Evolutionary conservation across 225 moss, liverwort and hornwort species (phyloP).

Genomic region (Rhytidiadelphus loreus): DNA sequence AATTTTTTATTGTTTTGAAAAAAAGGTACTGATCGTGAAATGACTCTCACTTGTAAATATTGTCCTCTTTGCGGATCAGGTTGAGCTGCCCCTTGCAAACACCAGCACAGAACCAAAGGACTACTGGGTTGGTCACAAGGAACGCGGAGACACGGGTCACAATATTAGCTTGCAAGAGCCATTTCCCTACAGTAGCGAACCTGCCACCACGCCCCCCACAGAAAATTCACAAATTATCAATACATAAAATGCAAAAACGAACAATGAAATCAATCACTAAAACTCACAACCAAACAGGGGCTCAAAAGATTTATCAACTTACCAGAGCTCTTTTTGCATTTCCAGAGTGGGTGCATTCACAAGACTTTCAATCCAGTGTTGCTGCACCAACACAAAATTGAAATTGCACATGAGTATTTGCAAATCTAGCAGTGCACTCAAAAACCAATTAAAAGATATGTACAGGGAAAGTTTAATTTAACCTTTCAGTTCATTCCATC

Average conservation of each 20-base stretch:
- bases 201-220: slow-evolving; percentile 17
- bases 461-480: neutral
- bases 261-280: neutral
- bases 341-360: slow-evolving; percentile 96
- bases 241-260: neutral
- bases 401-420: neutral
- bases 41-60: slow-evolving; percentile 69
- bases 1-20: neutral
- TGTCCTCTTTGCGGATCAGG: slow-evolving; percentile 87
- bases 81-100: slow-evolving; percentile 95
- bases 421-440: neutral
- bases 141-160: slow-evolving; percentile 61
- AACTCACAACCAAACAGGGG: neutral
- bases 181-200: slow-evolving; percentile 92
- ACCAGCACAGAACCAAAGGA: slow-evolving; percentile 98
- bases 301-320: neutral
- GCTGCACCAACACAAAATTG: slow-evolving; percentile 18
- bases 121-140: slow-evolving; percentile 78
- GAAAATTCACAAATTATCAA: neutral
- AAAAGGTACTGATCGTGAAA: neutral
- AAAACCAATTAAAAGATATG: neutral
- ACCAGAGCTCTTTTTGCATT: slow-evolving; percentile 94
- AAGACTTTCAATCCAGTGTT: slow-evolving; percentile 94
- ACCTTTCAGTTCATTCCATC: neutral
- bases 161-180: slow-evolving; percentile 82